Base-by-base conservation (phyloP, 1,284 basidiomycete species). In the Cronartium ribicola region DNA sequence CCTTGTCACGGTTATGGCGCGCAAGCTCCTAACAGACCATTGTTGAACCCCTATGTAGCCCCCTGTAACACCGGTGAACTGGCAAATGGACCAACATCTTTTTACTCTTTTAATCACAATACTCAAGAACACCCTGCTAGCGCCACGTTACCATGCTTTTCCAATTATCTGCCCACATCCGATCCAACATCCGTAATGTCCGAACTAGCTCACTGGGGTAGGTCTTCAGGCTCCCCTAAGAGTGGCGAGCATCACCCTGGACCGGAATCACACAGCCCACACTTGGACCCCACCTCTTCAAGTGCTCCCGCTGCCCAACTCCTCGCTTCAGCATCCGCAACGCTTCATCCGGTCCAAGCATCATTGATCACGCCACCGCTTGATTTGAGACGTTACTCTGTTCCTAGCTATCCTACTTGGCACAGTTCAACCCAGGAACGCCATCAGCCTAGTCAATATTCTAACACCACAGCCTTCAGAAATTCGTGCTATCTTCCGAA, bases 1-100 rank as follows among this genome's bases (percentile, higher is more conserved):
- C 70, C 70, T 22, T 73, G 70, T 62, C 70, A 41, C 39, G 70
- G 70, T 41, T 73, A 73, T 64, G 70, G 70, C 29, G 63, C 70
- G 36, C 70, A 73, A 66, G 39, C 70, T 65, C 70, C 70, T 17
- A 46, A 37, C 17, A 39, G 37, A 8, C 69, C 61, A 36, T 36
- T 71, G 14, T 13, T 65, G 43, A 41, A 37, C 51, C 61, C 61
- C 17, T 71, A 71, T 57, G 14, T 43, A 41, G 22, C 67, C 20
- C 20, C 41, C 41, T 57, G 60, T 51, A 57, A 48, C 20, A 17
- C 22, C 17, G 11, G 57, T 22, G 67, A 69, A 61, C 11, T 60
- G 14, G 29, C 37, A 22, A 17, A 43, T 17, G 40, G 41, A n/a
- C 39, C 57, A 29, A 48, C 57, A 20, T 44, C 69, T 11, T 71